Base-by-base conservation (phyloP, 768 basidiomycete species). In the Fibroporia radiculosa region DNA sequence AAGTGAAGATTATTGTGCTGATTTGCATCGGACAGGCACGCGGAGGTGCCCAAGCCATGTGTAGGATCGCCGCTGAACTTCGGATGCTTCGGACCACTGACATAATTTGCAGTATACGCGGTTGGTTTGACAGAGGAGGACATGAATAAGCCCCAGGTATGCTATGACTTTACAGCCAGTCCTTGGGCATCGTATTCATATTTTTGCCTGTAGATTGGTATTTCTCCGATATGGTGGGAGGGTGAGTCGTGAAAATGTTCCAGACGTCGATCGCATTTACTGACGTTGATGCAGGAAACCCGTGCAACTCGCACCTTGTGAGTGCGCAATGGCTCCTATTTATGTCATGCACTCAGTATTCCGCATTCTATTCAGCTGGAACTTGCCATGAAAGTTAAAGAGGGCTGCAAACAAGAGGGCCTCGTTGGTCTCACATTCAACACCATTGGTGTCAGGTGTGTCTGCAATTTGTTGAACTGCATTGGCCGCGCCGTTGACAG, bases 181-280 rank as follows among this genome's bases (percentile, higher is more conserved):
- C 16, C 11, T 28, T 24, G 25, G 10, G 35, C 28, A 6, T 16
- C 47, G 40, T 26, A 16, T 31, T 38, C 14, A 46, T 18, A 12
- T 22, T 26, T 47, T 48, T 18, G 35, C 38, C 19, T 51, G 18
- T 58, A 90, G 84, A 82, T 93, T 56, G 90, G 90, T 36, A 89
- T 93, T 56, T 85, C 85, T 24, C 82, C 86, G 3, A 74, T 91
- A 42, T 93, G 89, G 89, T 93, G 88, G 87, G 89, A 92, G 74
- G 88, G 88, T 83, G 42, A 12, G 52, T 41, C 36, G 18, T 27
- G 11, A 29, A 22, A 2, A 32, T n/a, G 61, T 57, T 52, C 48
- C 52, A 42, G 8, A 8, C 39, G 35, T 10, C 44, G 32, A 42
- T 44, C 18, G 40, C 31, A 49, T 43, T 27, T 39, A 16, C 32